Evolutionary conservation across 345 rosid genomes (phyloP).

Genomic region (Populus euphratica): DNA sequence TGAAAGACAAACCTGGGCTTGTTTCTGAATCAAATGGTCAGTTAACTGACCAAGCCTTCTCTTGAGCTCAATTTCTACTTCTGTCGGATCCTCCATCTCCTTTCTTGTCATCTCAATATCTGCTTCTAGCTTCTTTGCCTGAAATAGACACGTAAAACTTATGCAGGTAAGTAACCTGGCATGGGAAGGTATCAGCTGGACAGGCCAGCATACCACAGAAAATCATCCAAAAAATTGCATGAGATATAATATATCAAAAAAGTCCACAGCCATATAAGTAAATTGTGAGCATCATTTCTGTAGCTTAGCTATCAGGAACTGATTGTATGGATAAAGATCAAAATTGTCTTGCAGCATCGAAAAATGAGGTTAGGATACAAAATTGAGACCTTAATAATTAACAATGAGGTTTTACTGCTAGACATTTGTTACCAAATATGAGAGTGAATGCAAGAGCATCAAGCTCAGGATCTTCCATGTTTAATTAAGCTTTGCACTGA

Average conservation of each 20-base stretch:
- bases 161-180: background rate
- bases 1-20: constrained; percentile 68
- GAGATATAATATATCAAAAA: background rate
- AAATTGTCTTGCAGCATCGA: background rate
- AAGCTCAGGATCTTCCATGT: background rate
- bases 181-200: background rate
- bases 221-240: constrained; percentile 1
- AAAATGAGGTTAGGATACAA: background rate
- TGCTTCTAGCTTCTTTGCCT: constrained; percentile 64
- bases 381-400: background rate
- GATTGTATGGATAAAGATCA: background rate
- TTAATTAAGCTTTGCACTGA: background rate
- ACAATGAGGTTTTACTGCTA: background rate
- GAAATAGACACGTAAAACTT: constrained; percentile 8
- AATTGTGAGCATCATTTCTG: background rate
- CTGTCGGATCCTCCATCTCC: constrained; percentile 85
- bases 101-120: constrained; percentile 64
- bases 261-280: background rate
- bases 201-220: background rate
- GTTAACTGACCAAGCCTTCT: constrained; percentile 85
- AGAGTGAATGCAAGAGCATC: background rate
- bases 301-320: background rate
- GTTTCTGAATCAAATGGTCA: constrained; percentile 97
- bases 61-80: constrained; percentile 80
- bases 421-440: background rate